Percentiles rank a stretch among this genome's conserved stretches.
These are phyloP conservation scores for Hansenula sp. DNA, from an alignment of 1,139 yeast genomes.

Conservation along the genomic window DNA sequence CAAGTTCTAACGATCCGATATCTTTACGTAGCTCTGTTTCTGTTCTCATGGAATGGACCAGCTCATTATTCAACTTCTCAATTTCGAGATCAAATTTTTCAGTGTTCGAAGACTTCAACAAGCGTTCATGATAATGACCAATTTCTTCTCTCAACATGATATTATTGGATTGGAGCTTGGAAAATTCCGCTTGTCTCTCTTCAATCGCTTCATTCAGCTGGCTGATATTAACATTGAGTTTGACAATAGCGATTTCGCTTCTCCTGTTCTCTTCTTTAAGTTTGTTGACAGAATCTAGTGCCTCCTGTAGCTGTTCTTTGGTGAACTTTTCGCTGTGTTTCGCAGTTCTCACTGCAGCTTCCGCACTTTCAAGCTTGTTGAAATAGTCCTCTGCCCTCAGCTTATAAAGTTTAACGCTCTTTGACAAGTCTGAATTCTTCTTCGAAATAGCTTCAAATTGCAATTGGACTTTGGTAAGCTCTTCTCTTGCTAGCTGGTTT, in stretches of 20 bases:
- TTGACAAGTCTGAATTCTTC: conserved; percentile 49
- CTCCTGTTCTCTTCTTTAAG: conserved; percentile 58
- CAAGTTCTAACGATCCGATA: conserved; percentile 56
- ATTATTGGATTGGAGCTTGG: conserved; percentile 45
- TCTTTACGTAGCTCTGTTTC: conserved; percentile 67
- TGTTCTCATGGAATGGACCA: conserved; percentile 51
- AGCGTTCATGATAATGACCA: conserved; percentile 46
- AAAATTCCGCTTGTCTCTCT: conserved; percentile 54
- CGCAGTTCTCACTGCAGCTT: conserved; percentile 63
- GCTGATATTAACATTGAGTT: conserved; percentile 50
- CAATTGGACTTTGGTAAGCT: conserved; percentile 32
- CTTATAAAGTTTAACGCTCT: conserved; percentile 60
- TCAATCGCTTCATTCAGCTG: conserved; percentile 56
- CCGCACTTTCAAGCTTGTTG: conserved; percentile 74
- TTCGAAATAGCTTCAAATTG: conserved; percentile 48
- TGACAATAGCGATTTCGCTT: conserved; percentile 54
- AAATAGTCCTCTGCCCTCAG: conserved; percentile 73
- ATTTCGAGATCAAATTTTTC: conserved; percentile 56
- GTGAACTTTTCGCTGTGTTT: conserved; percentile 58
- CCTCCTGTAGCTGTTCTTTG: conserved; percentile 51
- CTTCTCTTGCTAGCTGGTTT: conserved; percentile 23
- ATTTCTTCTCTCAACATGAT: conserved; percentile 46
- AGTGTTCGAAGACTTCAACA: conserved; percentile 34
- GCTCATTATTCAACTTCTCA: conserved; percentile 51
- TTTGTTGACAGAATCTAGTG: conserved; percentile 47